Evolutionary conservation across 176 grass and related monocot species (phyloP).

Genomic region (Musa itinerans): DNA sequence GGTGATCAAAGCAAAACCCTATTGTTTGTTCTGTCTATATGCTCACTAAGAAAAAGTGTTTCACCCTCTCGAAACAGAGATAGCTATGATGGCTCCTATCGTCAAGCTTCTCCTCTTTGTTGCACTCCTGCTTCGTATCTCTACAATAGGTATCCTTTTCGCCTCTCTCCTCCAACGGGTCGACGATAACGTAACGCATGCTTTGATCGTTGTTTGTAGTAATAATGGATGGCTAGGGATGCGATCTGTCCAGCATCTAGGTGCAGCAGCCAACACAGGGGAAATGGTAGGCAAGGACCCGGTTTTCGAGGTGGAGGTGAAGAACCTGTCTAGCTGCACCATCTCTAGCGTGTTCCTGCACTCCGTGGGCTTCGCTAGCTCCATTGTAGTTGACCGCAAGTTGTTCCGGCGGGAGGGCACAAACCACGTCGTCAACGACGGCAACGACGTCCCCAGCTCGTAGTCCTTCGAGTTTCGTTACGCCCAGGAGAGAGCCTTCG

Average conservation of each 20-base stretch:
- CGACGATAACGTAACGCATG: too few relatives aligned
- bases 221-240: not conserved
- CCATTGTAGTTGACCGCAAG: constrained; percentile 38
- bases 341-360: constrained; percentile 26
- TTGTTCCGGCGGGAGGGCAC: constrained; percentile 30
- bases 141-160: too few relatives aligned
- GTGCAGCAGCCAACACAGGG: constrained; percentile 40
- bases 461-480: constrained; percentile 34
- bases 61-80: too few relatives aligned
- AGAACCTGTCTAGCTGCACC: constrained; percentile 36
- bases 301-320: not conserved
- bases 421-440: constrained; percentile 37
- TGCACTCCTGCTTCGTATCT: too few relatives aligned
- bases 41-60: too few relatives aligned
- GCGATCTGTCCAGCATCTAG: constrained; percentile 31
- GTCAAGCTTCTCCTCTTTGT: too few relatives aligned
- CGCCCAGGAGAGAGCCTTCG: constrained; percentile 57
- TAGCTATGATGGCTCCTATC: too few relatives aligned
- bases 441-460: constrained; percentile 18
- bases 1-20: too few relatives aligned
- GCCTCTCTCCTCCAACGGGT: too few relatives aligned
- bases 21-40: too few relatives aligned
- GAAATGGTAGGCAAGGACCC: constrained; percentile 27
- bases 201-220: too few relatives aligned
- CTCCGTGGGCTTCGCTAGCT: constrained; percentile 54